Base-by-base conservation (phyloP, 148 eudicot genomes). In the Nepenthes mirabilis region DNA sequence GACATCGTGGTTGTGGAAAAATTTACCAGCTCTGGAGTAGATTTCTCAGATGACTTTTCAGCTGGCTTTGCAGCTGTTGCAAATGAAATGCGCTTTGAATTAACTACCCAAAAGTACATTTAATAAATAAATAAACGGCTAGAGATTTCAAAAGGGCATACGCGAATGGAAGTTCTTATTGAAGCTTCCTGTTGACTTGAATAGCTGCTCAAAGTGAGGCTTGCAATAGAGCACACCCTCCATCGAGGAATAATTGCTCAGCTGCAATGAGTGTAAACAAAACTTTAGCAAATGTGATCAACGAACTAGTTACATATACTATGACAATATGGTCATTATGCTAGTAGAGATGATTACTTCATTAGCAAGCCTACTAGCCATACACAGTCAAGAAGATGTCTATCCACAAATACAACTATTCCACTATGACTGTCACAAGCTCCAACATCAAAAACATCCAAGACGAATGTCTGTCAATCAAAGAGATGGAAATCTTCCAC, bases 121-220 rank as follows among this genome's bases (percentile, higher is more conserved):
- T 50, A 57, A 50, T 23, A 23, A 33, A n/a, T 6, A 14, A 34
- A 37, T 43, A 2, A n/a, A 33, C 11, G 36, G n/a, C 37, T 49
- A 54, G 53, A 37, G 55, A 60, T 6, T 56, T 13, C 54, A 50
- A 37, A 37, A 55, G 34, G 54, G 65, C 68, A 33, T 89, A 90
- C 97, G 94, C 32, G 97, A 81, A 59, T 78, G 85, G 64, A 90
- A 90, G 70, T 83, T 90, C 79, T 90, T 86, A 80, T 23, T 76
- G 84, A 75, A 89, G 68, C 65, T 89, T 57, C 97, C 97, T 0
- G 82, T 40, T 78, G 86, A 90, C 75, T 89, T 89, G 74, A 89
- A 89, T 65, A 89, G 80, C 75, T 89, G 97, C 80, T 86, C 94
- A 69, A 81, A 86, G 71, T 89, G 94, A 70, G 97, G 97, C 77